These are phyloP conservation scores for Xenoacremonium recifei DNA, from an alignment of 2,329 filamentous ascomycete species.

Conservation along the genomic window DNA sequence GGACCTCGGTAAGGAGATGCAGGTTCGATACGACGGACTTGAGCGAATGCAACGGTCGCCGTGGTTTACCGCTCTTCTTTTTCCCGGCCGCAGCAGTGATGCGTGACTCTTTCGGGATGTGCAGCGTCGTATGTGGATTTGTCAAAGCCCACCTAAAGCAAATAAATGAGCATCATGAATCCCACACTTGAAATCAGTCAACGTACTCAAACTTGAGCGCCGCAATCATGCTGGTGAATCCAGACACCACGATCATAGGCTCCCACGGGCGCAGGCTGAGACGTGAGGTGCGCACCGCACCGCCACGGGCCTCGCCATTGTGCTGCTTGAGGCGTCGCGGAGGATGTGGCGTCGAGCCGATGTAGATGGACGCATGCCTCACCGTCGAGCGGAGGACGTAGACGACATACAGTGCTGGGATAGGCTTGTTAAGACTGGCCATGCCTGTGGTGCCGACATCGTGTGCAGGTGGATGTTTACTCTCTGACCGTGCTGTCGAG, in stretches of 20 bases:
- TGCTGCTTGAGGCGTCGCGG: constrained; percentile 83
- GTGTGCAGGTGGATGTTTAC: constrained; percentile 12
- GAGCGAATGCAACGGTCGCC: constrained; percentile 58
- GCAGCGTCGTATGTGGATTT: constrained; percentile 76
- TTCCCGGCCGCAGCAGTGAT: constrained; percentile 50
- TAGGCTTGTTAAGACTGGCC: constrained; percentile 49
- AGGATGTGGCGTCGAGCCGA: constrained; percentile 90
- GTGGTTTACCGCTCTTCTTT: constrained; percentile 54
- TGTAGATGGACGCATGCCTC: constrained; percentile 70
- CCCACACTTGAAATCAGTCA: background rate
- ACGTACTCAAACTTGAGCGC: constrained; percentile 91
- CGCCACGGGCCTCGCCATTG: constrained; percentile 81
- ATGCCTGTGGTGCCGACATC: constrained; percentile 29
- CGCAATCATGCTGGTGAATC: constrained; percentile 82
- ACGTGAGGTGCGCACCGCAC: constrained; percentile 73
- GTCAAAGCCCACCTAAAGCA: constrained; percentile 85
- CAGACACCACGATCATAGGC: constrained; percentile 81
- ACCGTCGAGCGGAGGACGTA: constrained; percentile 87
- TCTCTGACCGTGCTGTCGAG: constrained; percentile 4
- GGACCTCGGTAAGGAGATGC: constrained; percentile 74
- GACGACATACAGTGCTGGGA: constrained; percentile 89
- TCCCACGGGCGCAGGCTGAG: constrained; percentile 79
- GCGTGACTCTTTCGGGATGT: constrained; percentile 67
- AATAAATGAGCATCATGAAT: constrained; percentile 3
- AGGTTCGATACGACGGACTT: constrained; percentile 74